Conservation (phyloP, 345 rosid genomes). For the Eucalyptus globulus region DNA sequence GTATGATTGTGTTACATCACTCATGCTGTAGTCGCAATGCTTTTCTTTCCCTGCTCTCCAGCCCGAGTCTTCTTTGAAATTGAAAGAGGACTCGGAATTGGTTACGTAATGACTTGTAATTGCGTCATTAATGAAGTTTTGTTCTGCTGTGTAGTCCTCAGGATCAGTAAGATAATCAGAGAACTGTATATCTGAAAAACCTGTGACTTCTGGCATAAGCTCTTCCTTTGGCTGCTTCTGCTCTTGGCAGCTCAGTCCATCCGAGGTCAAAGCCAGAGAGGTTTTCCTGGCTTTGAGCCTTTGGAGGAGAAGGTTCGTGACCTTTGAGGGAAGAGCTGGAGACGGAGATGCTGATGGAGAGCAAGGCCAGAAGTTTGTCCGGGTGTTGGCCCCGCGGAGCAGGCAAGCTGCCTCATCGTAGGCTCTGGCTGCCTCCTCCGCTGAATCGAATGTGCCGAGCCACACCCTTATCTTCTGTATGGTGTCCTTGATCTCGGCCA, state of each 20-base stretch:
- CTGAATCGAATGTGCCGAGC: conserved; percentile 43
- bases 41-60: background rate
- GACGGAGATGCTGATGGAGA: conserved; percentile 16
- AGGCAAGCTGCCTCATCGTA: conserved; percentile 55
- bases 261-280: background rate
- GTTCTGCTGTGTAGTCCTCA: conserved; percentile 1
- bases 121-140: background rate
- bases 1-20: conserved; percentile 9
- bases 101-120: conserved; percentile 1
- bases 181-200: conserved; percentile 15
- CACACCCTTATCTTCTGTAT: conserved; percentile 48
- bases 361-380: conserved; percentile 46
- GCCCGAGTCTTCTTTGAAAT: conserved; percentile 5
- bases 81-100: conserved; percentile 21
- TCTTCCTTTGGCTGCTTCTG: background rate
- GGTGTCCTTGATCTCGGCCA: conserved; percentile 51
- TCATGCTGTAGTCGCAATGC: background rate
- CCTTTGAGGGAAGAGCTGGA: conserved; percentile 40
- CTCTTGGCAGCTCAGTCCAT: background rate
- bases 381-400: conserved; percentile 36
- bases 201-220: background rate
- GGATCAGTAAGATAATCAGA: conserved; percentile 28
- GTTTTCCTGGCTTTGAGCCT: conserved; percentile 35
- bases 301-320: conserved; percentile 45
- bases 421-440: conserved; percentile 46